A percentile compares a stretch with the other conserved stretches of the same genome.
phyloP scores from a whole-genome alignment of 2,329 filamentous ascomycete species.

The Curvularia lunata region DNA sequence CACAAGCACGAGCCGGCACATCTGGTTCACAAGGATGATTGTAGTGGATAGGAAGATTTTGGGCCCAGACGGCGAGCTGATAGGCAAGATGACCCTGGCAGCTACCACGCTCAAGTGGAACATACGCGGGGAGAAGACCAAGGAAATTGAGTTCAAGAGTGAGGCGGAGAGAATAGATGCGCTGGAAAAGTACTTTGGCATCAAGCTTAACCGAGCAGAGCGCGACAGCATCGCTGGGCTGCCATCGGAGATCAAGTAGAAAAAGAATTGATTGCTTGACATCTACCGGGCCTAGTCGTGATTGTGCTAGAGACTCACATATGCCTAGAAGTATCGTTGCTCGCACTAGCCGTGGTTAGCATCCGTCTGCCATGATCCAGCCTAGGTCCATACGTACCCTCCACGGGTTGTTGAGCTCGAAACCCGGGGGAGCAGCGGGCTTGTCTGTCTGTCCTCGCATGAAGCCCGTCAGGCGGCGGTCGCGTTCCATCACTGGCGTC shows the following conservation, averaged over 20 bases:
- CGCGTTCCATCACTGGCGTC: conserved; percentile 69
- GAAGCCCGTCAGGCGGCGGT: conserved; percentile 66
- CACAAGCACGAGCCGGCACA: conserved; percentile 43
- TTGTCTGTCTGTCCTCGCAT: conserved; percentile 67
- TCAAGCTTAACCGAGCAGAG: conserved; percentile 50
- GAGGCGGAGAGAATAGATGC: conserved; percentile 54
- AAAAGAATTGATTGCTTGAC: conserved; percentile 20
- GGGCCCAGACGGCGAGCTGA: conserved; percentile 42
- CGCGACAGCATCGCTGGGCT: conserved; percentile 47
- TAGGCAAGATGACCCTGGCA: conserved; percentile 51
- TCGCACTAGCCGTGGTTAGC: conserved; percentile 47
- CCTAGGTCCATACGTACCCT: conserved; percentile 57
- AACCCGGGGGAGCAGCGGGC: conserved; percentile 64
- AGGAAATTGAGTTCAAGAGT: conserved; percentile 49
- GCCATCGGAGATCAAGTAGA: conserved; percentile 43
- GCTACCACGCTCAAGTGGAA: conserved; percentile 56
- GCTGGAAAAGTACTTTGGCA: conserved; percentile 54
- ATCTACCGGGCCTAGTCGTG: conserved; percentile 20
- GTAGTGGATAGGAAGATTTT: conserved; percentile 60
- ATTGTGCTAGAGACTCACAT: background rate
- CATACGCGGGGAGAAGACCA: conserved; percentile 51
- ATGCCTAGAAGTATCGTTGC: conserved; percentile 45
- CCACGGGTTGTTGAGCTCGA: conserved; percentile 72
- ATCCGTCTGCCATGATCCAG: background rate
- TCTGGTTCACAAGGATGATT: conserved; percentile 42